These are phyloP conservation scores for Apiospora pterosperma DNA, from an alignment of 2,329 filamentous ascomycete genomes.

Conservation along the genomic window DNA sequence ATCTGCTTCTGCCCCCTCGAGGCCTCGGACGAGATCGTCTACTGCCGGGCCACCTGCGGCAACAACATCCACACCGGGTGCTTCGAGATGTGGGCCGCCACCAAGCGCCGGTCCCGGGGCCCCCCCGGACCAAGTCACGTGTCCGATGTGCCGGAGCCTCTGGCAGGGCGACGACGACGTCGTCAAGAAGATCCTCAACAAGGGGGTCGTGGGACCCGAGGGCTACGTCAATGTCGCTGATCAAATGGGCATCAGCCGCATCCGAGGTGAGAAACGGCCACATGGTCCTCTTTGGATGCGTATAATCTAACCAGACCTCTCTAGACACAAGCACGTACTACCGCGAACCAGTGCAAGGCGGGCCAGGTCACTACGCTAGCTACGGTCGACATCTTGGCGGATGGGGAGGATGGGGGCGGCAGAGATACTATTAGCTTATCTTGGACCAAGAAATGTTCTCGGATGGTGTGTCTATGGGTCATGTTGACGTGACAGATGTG, in stretches of 20 bases:
- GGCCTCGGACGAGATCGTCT: slow-evolving; percentile 37
- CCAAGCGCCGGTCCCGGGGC: slow-evolving; percentile 33
- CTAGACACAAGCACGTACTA: background rate
- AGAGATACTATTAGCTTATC: background rate
- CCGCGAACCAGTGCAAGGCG: background rate
- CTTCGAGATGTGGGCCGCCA: slow-evolving; percentile 51
- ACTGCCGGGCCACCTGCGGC: slow-evolving; percentile 48
- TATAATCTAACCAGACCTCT: no score
- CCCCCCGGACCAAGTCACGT: slow-evolving; percentile 43
- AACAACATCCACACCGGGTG: slow-evolving; percentile 54
- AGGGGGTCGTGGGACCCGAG: slow-evolving; percentile 38
- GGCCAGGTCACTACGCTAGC: background rate
- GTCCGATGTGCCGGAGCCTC: slow-evolving; percentile 56
- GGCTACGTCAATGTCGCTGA: slow-evolving; percentile 61
- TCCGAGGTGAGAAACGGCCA: slow-evolving; percentile 40
- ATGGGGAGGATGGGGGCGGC: background rate
- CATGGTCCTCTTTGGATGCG: no score
- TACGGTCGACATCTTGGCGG: background rate
- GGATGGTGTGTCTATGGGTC: background rate
- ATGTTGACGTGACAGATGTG: background rate
- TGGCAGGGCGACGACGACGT: slow-evolving; percentile 49
- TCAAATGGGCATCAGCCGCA: slow-evolving; percentile 53
- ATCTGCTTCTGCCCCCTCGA: slow-evolving; percentile 48
- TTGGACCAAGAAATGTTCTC: no score
- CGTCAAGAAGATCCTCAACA: slow-evolving; percentile 41